Percentiles rank a stretch among this genome's conserved stretches.
Evolutionary conservation across 2,329 filamentous ascomycete genomes (phyloP).

Genomic region (Chrysoporthe deuterocubensis): DNA sequence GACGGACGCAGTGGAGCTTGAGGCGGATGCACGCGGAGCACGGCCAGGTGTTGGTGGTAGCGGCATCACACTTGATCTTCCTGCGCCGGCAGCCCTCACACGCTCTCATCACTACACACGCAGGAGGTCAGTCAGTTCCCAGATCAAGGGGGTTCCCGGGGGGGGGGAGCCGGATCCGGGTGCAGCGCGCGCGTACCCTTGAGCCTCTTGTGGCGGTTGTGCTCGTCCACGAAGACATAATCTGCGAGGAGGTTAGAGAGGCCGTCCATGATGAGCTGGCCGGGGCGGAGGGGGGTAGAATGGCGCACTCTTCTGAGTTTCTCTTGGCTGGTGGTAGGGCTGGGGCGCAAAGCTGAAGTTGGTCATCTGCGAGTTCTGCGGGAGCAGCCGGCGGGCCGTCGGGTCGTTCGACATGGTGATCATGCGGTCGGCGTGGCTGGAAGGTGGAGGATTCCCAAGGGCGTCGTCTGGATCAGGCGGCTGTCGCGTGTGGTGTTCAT

Average conservation of each 20-base stretch:
- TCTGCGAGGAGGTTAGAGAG: conserved; percentile 60
- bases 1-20: conserved; percentile 91
- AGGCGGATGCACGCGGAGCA: conserved; percentile 91
- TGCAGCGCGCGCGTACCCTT: conserved; percentile 67
- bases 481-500: conserved; percentile 6
- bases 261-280: neutral
- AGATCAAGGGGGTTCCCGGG: neutral
- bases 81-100: conserved; percentile 93
- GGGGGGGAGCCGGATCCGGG: neutral
- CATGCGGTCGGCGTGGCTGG: neutral
- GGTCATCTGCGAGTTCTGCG: conserved; percentile 72
- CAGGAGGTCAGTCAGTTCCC: conserved; percentile 11
- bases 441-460: conserved; percentile 7
- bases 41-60: conserved; percentile 96
- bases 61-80: conserved; percentile 98
- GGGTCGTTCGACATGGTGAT: conserved; percentile 65
- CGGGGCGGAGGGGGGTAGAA: no score
- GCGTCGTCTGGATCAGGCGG: conserved; percentile 6
- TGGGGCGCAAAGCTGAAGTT: conserved; percentile 76
- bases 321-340: conserved; percentile 63
- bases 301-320: conserved; percentile 81
- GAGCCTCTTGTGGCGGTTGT: conserved; percentile 94
- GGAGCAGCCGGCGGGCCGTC: conserved; percentile 64
- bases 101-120: conserved; percentile 81
- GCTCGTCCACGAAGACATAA: conserved; percentile 98